Evolutionary conservation across 2,329 filamentous ascomycete genomes (phyloP).

Genomic region (Hirsutella rhossiliensis): DNA sequence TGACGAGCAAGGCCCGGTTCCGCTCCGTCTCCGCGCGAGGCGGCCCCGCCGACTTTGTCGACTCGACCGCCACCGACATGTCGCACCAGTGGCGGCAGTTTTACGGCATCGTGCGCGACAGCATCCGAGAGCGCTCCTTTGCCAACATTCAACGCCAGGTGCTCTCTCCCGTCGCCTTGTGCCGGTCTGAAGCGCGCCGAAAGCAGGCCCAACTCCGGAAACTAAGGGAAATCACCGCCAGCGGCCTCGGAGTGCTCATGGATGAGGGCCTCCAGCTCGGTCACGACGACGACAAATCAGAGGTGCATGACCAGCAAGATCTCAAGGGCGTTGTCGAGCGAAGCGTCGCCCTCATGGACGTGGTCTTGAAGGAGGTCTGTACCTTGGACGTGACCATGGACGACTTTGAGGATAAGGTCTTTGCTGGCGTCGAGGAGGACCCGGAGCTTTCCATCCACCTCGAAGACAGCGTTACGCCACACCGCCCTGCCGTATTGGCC

Average conservation of each 20-base stretch:
- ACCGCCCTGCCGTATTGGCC: conserved; percentile 49
- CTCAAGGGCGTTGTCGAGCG: conserved; percentile 65
- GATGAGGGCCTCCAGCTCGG: conserved; percentile 70
- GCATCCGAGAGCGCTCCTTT: conserved; percentile 60
- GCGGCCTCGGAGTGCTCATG: conserved; percentile 75
- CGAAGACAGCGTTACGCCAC: conserved; percentile 29
- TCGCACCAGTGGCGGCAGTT: conserved; percentile 54
- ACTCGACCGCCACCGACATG: conserved; percentile 25
- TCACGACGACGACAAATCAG: conserved; percentile 44
- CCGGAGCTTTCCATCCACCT: conserved; percentile 42
- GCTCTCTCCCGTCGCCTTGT: conserved; percentile 65
- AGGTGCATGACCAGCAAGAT: conserved; percentile 35
- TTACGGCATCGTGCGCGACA: conserved; percentile 68
- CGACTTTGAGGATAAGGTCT: conserved; percentile 55
- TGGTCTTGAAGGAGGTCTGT: conserved; percentile 62
- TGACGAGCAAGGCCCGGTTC: conserved; percentile 40
- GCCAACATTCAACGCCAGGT: conserved; percentile 59
- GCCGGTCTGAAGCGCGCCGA: conserved; percentile 59
- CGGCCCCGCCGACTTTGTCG: conserved; percentile 19
- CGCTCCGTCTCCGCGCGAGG: conserved; percentile 17
- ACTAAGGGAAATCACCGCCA: conserved; percentile 70
- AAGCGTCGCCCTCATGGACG: conserved; percentile 77
- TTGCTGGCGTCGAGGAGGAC: conserved; percentile 49
- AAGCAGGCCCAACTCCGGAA: conserved; percentile 63
- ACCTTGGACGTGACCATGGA: conserved; percentile 48